Conservation (phyloP, 208 protist species). For the Kentomonas sorsogonicus region DNA sequence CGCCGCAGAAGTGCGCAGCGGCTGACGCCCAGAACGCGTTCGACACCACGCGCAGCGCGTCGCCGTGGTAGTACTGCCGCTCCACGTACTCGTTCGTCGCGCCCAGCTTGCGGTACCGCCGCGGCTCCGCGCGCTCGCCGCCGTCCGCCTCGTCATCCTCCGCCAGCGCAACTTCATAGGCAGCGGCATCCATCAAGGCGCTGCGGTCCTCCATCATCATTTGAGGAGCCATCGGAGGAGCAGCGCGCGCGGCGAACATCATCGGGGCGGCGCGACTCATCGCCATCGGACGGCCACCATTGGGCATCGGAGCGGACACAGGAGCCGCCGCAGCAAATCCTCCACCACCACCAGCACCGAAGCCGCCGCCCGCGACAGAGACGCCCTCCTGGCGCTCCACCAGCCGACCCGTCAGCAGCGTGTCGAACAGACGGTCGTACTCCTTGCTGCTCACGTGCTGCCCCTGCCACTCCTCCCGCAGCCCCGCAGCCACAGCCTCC, state of each 20-base stretch:
- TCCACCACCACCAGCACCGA: constrained; percentile 6
- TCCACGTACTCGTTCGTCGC: constrained; percentile 18
- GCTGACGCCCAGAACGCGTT: constrained; percentile 10
- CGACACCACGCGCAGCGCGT: not conserved
- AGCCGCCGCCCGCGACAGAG: too few species aligned
- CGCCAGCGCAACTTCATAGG: too few species aligned
- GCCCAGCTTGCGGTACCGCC: constrained; percentile 9
- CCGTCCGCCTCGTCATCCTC: too few species aligned
- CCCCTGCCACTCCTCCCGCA: not conserved
- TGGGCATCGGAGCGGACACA: not conserved
- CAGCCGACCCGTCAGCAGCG: not conserved
- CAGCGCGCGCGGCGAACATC: too few species aligned
- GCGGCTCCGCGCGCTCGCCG: not conserved
- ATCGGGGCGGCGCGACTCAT: not conserved
- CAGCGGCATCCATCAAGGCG: too few species aligned
- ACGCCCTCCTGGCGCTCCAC: too few species aligned
- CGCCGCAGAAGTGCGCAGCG: constrained; percentile 3
- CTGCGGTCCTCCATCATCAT: too few species aligned
- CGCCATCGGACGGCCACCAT: not conserved
- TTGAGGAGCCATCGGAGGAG: too few species aligned
- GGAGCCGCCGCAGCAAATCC: not conserved
- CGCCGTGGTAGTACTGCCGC: constrained; percentile 11
- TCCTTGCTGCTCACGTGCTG: constrained; percentile 1
- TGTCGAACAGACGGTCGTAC: constrained; percentile 17
- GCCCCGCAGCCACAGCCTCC: not conserved